Base-by-base conservation (phyloP, 768 basidiomycete species). In the Guyanaporus albipodus region DNA sequence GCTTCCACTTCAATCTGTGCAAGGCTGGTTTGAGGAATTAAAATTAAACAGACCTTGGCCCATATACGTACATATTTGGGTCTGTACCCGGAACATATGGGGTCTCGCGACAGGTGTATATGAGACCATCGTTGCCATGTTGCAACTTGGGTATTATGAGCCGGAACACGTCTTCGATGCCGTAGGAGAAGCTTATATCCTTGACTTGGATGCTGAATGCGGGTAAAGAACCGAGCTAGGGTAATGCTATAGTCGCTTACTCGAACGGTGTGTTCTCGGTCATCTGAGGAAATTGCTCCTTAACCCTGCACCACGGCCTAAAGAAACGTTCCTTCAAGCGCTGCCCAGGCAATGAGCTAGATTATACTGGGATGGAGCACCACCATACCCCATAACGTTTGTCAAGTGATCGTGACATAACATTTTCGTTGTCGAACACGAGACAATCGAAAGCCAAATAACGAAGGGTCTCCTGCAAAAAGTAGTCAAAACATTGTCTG, bases 1-100 rank as follows among this genome's bases (percentile, higher is more conserved):
- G 93, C 67, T 99, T 99, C 96, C 96, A 99, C 68, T 99, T 99
- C 60, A 99, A 67, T 53, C 95, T 98, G 32, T 42, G 27, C 15
- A 38, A 53, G 19, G 26, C 10, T 51, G 50, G 27, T 28, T 45
- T 42, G 15, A 17, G 39, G n/a, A n/a, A 34, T 37, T 28, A 41
- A 22, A 9, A 4, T 14, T 19, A 4, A 38, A 48, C 19, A 28
- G 17, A 43, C 17, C 26, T 32, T 35, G n/a, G 68, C 83, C 57
- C 49, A 91, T 88, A 94, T 87, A 55, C 87, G 60, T 50, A 96
- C 95, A 98, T 91, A 52, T 89, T 88, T 4, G 68, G 62, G 62
- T 99, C 96, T 10, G 96, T 98, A 21, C 89, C 91, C 1, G 81
- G 56, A 9, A 73, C 73, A 57, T 99, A 99, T 0, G 81, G 80